These are phyloP conservation scores for Vitellaria paradoxa DNA, from an alignment of 179 eudicot genomes.

Conservation along the genomic window DNA sequence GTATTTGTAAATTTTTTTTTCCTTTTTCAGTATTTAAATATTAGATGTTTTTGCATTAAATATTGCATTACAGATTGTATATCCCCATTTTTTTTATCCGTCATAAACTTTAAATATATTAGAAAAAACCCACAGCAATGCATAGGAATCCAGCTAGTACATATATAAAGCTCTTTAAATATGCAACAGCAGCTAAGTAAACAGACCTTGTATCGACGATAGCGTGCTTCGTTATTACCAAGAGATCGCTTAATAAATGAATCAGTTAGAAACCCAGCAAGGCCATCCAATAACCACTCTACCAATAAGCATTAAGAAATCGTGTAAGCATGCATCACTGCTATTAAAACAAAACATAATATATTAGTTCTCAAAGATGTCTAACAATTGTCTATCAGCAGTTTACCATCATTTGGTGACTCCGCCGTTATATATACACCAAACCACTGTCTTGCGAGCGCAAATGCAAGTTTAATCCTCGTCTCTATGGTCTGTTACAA, in stretches of 20 bases:
- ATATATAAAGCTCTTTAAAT: not conserved
- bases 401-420: slow-evolving; percentile 85
- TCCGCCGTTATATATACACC: slow-evolving; percentile 95
- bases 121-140: too few relatives aligned
- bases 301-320: slow-evolving; percentile 21
- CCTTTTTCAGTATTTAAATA: too few relatives aligned
- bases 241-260: slow-evolving; percentile 71
- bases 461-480: slow-evolving; percentile 83
- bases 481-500: slow-evolving; percentile 76
- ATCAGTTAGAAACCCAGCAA: slow-evolving; percentile 92
- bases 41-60: too few relatives aligned
- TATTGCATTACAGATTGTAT: not conserved
- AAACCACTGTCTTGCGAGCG: slow-evolving; percentile 98
- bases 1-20: too few relatives aligned
- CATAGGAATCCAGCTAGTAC: not conserved
- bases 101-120: too few relatives aligned
- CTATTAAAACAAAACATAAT: not conserved
- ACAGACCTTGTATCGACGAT: slow-evolving; percentile 89
- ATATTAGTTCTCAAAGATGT: slow-evolving; percentile 14
- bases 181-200: slow-evolving; percentile 4
- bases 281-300: slow-evolving; percentile 98
- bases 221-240: slow-evolving; percentile 96
- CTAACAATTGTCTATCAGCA: slow-evolving; percentile 7
- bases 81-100: not conserved
- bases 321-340: not conserved